phyloP scores from a whole-genome alignment of 2,329 filamentous ascomycete genomes.

The Aspergillus sp. region DNA sequence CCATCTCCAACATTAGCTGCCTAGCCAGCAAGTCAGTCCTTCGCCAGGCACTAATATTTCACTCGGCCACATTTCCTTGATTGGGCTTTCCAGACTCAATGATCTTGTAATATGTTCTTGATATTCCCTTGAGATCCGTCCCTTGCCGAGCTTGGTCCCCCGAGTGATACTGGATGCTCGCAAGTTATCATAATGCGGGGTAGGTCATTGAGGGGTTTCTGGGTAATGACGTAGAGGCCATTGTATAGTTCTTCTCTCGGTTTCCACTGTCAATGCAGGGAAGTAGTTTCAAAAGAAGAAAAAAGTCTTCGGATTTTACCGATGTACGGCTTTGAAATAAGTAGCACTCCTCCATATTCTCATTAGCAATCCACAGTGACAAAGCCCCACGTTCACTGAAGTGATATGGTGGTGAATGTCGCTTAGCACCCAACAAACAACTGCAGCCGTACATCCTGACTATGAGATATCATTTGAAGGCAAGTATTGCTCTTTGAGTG shows the following conservation, averaged over 20 bases:
- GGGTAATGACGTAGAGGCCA: conserved; percentile 3
- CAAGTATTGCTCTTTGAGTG: too few relatives aligned
- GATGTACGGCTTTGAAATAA: too few relatives aligned
- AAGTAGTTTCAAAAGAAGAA: background rate
- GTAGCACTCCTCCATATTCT: too few relatives aligned
- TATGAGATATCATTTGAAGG: too few relatives aligned
- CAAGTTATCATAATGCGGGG: conserved; percentile 2
- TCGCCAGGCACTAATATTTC: background rate
- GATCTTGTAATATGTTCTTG: background rate
- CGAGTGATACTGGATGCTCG: background rate
- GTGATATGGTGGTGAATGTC: too few relatives aligned
- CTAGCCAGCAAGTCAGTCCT: background rate
- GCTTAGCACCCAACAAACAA: too few relatives aligned
- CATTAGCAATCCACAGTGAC: too few relatives aligned
- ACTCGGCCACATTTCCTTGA: background rate
- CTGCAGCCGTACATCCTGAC: too few relatives aligned
- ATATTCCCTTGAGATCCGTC: background rate
- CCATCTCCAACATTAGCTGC: background rate
- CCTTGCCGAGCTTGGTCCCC: background rate
- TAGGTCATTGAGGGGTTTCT: background rate
- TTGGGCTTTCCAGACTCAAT: background rate
- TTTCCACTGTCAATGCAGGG: background rate
- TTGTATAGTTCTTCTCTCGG: background rate
- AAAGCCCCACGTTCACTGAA: too few relatives aligned
- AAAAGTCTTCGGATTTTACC: too few relatives aligned